Conservation (phyloP, 2,329 filamentous ascomycete species). For the Clarireedia homoeocarpa region DNA sequence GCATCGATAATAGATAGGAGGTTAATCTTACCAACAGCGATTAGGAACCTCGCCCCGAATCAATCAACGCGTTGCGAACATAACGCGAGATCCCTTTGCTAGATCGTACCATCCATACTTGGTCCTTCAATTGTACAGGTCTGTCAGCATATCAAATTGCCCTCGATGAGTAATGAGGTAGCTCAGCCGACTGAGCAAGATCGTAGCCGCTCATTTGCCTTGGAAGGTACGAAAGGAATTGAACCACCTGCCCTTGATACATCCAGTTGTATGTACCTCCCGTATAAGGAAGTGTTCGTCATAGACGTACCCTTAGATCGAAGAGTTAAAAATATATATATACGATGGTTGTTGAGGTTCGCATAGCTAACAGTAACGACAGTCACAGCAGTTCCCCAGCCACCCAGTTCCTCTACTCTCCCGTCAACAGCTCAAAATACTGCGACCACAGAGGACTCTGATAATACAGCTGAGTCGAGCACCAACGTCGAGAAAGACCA, state of each 20-base stretch:
- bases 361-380: constrained; percentile 17
- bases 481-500: constrained; percentile 24
- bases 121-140: constrained; percentile 9
- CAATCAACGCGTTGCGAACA: constrained; percentile 19
- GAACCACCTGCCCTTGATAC: constrained; percentile 28
- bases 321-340: background rate
- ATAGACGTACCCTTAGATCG: background rate
- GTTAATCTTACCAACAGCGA: constrained; percentile 1
- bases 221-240: constrained; percentile 24
- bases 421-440: constrained; percentile 26
- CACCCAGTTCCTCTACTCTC: constrained; percentile 26
- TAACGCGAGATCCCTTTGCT: constrained; percentile 7
- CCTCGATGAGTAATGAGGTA: constrained; percentile 33
- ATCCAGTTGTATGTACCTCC: constrained; percentile 24
- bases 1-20: constrained; percentile 6
- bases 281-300: background rate
- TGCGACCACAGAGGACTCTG: constrained; percentile 25
- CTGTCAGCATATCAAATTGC: constrained; percentile 20
- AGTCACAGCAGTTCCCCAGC: constrained; percentile 24
- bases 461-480: constrained; percentile 20
- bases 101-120: constrained; percentile 4
- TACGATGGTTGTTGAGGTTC: background rate
- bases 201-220: constrained; percentile 25
- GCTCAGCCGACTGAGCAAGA: constrained; percentile 29
- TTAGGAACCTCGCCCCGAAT: constrained; percentile 8